Base-by-base conservation (phyloP, 2,329 filamentous ascomycete genomes). In the Talaromyces marneffei region DNA sequence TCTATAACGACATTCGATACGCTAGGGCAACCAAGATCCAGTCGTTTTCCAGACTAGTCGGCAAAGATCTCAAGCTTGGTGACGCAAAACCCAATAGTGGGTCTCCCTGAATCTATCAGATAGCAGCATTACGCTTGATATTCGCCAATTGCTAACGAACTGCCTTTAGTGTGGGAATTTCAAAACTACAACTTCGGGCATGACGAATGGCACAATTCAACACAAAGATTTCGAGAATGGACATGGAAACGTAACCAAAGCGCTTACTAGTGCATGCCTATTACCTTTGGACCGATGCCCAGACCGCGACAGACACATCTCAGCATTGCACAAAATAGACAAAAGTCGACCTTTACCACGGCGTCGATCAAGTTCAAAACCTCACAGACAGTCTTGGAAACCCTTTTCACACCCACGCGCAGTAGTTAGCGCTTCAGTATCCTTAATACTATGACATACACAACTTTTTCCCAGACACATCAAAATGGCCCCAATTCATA, bases 21-120 rank as follows among this genome's bases (percentile, higher is more conserved):
- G 79, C 82, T 25, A 80, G 87, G 33, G 85, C 84, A 0, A 79
- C 83, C 18, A 75, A 62, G 10, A 82, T 88, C 5, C 86, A 88
- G 66, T 77, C 83, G 12, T 82, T 78, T 62, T 84, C 85, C 1
- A 79, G 86, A 29, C 68, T 79, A 27, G 77, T 78, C 0, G 85
- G 84, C 0, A 68, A 70, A 60, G 82, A 87, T 75, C 66, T 67
- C 14, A 62, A 56, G 56, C 48, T 27, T 16, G 53, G 62, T 56
- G 61, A 59, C 12, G 35, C 27, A 44, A 54, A 48, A 54, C 29
- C 54, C 1, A 52, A 54, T 56, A 60, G 42, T 60, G 16, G 64
- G 37, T 59, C 23, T 18, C 58, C 4, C 25, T 16, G 18, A 29
- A 18, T 31, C 8, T n/a, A n/a, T 44, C 12, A 7, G 6, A 4